These are phyloP conservation scores for Pseudogymnoascus pannorum DNA, from an alignment of 2,329 filamentous ascomycete species.

Conservation along the genomic window DNA sequence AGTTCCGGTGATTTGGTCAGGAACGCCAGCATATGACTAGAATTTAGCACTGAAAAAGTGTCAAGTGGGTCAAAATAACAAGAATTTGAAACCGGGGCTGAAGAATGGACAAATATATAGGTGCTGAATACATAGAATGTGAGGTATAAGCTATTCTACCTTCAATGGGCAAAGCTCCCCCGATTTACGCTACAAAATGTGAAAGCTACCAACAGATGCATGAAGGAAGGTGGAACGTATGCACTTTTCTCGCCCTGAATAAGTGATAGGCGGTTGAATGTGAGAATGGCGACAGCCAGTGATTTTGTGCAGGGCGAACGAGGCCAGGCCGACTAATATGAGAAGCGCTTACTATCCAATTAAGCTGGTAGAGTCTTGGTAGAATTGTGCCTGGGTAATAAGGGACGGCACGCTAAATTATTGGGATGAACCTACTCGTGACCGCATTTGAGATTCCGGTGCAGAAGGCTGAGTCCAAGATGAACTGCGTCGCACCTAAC, in stretches of 20 bases:
- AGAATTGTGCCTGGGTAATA: background rate
- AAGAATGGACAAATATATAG: slow-evolving; percentile 8
- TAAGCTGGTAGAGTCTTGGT: background rate
- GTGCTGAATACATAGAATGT: slow-evolving; percentile 7
- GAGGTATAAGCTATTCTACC: background rate
- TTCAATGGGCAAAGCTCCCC: background rate
- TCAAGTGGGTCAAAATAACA: slow-evolving; percentile 4
- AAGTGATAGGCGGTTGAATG: background rate
- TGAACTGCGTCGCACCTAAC: background rate
- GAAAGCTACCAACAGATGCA: slow-evolving; percentile 1
- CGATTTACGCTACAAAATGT: background rate
- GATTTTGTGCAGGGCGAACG: background rate
- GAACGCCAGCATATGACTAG: slow-evolving; percentile 2
- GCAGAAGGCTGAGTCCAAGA: background rate
- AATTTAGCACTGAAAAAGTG: background rate
- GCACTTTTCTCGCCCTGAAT: background rate
- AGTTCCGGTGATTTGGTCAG: slow-evolving; percentile 2
- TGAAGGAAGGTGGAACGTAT: background rate
- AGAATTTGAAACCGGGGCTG: slow-evolving; percentile 6
- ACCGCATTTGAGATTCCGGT: background rate
- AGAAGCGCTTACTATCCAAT: slow-evolving; percentile 5
- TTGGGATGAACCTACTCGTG: background rate
- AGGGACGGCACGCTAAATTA: background rate
- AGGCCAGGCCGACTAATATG: slow-evolving; percentile 1
- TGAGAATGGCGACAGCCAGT: slow-evolving; percentile 4